phyloP scores from a whole-genome alignment of 176 grass and related monocot genomes.

The Eragrostis nindensis region DNA sequence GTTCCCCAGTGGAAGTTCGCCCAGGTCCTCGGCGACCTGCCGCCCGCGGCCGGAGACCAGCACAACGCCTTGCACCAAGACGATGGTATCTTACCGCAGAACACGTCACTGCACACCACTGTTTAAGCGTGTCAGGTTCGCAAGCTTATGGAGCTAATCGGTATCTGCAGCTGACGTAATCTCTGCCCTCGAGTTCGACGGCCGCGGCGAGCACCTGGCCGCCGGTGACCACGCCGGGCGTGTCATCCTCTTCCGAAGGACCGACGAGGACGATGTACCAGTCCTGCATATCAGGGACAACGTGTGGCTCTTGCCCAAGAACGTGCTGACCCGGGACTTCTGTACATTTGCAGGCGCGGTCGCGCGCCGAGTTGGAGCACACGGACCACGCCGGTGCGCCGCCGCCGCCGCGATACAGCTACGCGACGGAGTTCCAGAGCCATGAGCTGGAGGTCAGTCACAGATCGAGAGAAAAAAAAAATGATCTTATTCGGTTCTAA shows the following conservation, averaged over 20 bases:
- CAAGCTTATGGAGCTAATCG: neutral
- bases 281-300: neutral
- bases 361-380: slow-evolving; percentile 41
- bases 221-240: slow-evolving; percentile 58
- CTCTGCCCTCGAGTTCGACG: slow-evolving; percentile 53
- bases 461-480: neutral
- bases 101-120: neutral
- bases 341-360: neutral
- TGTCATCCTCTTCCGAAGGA: slow-evolving; percentile 46
- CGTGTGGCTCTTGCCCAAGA: neutral
- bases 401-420: slow-evolving; percentile 47
- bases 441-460: slow-evolving; percentile 53
- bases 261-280: slow-evolving; percentile 25
- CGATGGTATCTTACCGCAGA: neutral
- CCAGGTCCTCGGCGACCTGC: slow-evolving; percentile 59
- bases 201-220: slow-evolving; percentile 47
- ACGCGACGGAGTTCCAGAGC: slow-evolving; percentile 62
- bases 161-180: slow-evolving; percentile 40
- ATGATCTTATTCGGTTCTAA: neutral
- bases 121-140: neutral
- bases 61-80: slow-evolving; percentile 11
- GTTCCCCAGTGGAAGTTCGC: slow-evolving; percentile 56
- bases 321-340: neutral
- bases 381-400: slow-evolving; percentile 22
- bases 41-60: slow-evolving; percentile 13